A percentile compares a stretch with the other conserved stretches of the same genome.
phyloP scores from a whole-genome alignment of 164 flowering plant genomes.

The Akebia trifoliata region DNA sequence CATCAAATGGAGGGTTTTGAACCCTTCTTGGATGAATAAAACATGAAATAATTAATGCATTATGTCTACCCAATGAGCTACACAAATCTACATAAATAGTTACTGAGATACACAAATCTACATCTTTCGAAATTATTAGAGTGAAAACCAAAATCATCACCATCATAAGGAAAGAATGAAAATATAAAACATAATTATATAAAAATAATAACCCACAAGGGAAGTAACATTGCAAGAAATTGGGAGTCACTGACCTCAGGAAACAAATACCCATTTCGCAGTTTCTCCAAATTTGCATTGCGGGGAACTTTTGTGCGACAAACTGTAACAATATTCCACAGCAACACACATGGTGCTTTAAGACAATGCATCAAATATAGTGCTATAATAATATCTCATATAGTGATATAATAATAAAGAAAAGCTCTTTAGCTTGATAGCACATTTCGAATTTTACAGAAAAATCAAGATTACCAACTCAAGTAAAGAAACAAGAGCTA shows the following conservation, averaged over 20 bases:
- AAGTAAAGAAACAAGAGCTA: neutral
- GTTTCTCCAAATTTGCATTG: slow-evolving; percentile 51
- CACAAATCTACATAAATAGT: no score
- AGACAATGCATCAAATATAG: neutral
- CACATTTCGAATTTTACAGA: neutral
- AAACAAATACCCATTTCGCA: slow-evolving; percentile 48
- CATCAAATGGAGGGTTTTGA: no score
- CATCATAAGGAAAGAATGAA: neutral
- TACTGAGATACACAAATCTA: no score
- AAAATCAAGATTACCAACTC: no score
- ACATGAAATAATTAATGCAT: no score
- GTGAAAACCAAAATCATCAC: no score
- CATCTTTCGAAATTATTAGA: no score
- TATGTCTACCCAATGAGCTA: no score
- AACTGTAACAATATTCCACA: slow-evolving; percentile 19
- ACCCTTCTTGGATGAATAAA: no score
- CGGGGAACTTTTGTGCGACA: slow-evolving; percentile 46
- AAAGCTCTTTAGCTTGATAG: neutral
- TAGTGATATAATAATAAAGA: neutral
- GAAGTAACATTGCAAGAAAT: neutral
- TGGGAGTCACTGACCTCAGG: slow-evolving; percentile 46
- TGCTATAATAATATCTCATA: no score
- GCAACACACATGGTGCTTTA: neutral
- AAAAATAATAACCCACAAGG: neutral
- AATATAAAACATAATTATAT: neutral